Evolutionary conservation across 352 stramenopile species (phyloP), one percentile per base, ranked within the genome.

Genomic region (Pythium rhizo-oryzae): DNA sequence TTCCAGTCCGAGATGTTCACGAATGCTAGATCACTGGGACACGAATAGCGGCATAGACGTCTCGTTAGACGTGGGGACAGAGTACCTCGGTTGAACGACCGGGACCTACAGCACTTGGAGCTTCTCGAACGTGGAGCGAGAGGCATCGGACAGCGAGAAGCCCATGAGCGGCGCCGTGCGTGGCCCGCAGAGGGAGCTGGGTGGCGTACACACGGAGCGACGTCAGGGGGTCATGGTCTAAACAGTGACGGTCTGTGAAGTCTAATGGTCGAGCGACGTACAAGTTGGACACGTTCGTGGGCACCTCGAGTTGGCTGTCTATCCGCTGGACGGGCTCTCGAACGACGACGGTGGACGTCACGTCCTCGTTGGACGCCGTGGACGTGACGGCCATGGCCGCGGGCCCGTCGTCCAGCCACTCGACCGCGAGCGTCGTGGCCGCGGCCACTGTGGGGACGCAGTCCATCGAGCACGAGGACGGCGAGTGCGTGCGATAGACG

Each of bases 1-100:
- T 44, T 51, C 64, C 64, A 71, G 15, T 39, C n/a, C 0, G 64
- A 61, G 13, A 71, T 15, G 50, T 65, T 57, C 47, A 71, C 15
- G 12, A 12, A 18, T 0, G 18, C 23, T 8, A 71, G n/a, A 39
- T 18, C 9, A 9, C 64, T 71, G 51, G 46, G n/a, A n/a, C n/a
- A n/a, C n/a, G n/a, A n/a, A n/a, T n/a, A 43, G 16, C 3, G 28
- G 28, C 28, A 33, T 33, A 33, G 28, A 7, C 28, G 28, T 33
- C 28, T 33, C 6, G 28, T 33, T 33, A 33, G 16, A 24, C 12
- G 15, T 53, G 21, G 21, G 19, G n/a, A 49, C 54, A 8, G 18
- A n/a, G 2, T 21, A 9, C 7, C 24, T 16, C 23, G 49, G 23
- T 13, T n/a, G 49, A 12, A 25, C 49, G 49, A 28, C 19, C 12